These are phyloP conservation scores for Amaranthus tricolor DNA, from an alignment of 179 eudicot species.

Conservation along the genomic window DNA sequence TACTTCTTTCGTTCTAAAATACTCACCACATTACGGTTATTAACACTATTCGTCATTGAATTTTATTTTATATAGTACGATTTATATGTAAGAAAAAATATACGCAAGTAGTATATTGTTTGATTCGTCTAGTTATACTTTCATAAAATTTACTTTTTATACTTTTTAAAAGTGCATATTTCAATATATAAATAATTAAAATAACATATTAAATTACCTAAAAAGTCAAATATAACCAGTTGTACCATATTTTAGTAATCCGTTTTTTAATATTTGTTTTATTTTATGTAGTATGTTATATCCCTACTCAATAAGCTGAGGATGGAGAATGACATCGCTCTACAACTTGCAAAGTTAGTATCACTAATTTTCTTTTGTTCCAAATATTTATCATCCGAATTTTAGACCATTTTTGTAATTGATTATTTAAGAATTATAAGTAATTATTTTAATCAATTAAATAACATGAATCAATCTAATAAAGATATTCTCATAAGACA, in stretches of 20 bases:
- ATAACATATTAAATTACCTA: neutral
- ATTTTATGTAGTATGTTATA: conserved; percentile 48
- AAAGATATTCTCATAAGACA: too few relatives aligned
- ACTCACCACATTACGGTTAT: too few relatives aligned
- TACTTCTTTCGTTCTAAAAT: too few relatives aligned
- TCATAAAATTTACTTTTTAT: neutral
- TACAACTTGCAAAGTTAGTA: conserved; percentile 49
- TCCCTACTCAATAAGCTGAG: conserved; percentile 53
- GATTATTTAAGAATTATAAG: neutral
- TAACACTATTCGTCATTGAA: too few relatives aligned
- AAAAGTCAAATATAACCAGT: neutral
- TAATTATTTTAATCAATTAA: too few relatives aligned
- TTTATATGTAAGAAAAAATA: too few relatives aligned
- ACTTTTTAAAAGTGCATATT: neutral
- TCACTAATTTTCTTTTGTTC: neutral
- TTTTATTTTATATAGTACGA: too few relatives aligned
- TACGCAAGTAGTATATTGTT: too few relatives aligned
- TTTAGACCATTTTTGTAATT: neutral
- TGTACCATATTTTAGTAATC: too few relatives aligned
- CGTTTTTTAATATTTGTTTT: neutral
- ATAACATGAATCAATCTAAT: too few relatives aligned
- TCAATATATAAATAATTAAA: neutral
- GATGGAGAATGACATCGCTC: conserved; percentile 63
- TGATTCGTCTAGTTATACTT: neutral
- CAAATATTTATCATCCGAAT: too few relatives aligned